Evolutionary conservation across 1,139 yeast species (phyloP).

Genomic region (Arxiozyma slooffiae): DNA sequence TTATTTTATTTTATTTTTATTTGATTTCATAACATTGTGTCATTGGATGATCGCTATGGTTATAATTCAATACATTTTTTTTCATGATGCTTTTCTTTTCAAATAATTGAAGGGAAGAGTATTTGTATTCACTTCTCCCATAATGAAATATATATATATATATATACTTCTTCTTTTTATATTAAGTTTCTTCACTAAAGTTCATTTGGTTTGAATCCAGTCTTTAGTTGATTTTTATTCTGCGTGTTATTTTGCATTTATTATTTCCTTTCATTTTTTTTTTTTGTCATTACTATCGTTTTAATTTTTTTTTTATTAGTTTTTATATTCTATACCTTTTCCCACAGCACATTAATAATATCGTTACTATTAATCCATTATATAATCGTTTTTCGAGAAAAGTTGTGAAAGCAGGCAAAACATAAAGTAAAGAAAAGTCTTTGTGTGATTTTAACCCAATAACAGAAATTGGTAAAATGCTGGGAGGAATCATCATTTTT

Average conservation of each 20-base stretch:
- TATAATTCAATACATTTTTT: neutral
- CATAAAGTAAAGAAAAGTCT: neutral
- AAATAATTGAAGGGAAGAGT: neutral
- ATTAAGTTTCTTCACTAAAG: no score
- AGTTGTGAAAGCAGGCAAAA: neutral
- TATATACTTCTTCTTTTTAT: no score
- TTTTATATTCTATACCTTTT: neutral
- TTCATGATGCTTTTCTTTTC: neutral
- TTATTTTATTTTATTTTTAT: no score
- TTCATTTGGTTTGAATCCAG: no score
- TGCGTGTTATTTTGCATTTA: no score
- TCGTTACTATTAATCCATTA: neutral
- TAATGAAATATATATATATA: no score
- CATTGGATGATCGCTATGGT: neutral
- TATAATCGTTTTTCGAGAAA: neutral
- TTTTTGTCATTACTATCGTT: neutral
- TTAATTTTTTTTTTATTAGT: no score
- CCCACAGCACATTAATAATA: neutral
- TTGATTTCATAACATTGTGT: no score
- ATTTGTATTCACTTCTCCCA: neutral
- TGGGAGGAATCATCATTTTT: neutral
- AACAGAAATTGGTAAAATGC: neutral
- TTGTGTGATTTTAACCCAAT: no score
- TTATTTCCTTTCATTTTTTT: no score
- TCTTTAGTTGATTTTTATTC: no score